Evolutionary conservation across 164 flowering plant genomes (phyloP).

Genomic region (Pachysandra terminalis): DNA sequence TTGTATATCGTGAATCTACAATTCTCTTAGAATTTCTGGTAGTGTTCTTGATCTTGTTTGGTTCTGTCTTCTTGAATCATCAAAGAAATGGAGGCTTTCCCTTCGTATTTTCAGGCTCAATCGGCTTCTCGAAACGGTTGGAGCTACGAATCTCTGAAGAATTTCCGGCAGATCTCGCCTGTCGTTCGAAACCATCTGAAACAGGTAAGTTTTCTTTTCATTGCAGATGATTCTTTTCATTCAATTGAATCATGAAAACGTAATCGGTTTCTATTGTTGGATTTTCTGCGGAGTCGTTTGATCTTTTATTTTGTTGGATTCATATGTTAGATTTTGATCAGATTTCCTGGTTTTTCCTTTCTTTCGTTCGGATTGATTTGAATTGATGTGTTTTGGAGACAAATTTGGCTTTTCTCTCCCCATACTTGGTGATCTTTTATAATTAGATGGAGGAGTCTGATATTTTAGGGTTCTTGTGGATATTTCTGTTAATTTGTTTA

Average conservation of each 20-base stretch:
- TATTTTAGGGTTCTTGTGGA: not conserved
- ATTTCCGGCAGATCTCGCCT: conserved; percentile 25
- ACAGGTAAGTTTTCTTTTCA: conserved; percentile 8
- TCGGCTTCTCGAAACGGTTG: conserved; percentile 10
- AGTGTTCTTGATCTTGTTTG: not conserved
- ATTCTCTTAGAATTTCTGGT: not conserved
- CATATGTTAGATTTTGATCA: too few species aligned
- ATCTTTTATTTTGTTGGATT: too few species aligned
- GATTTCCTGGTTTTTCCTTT: not conserved
- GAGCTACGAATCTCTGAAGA: conserved; percentile 22
- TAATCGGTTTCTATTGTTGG: too few species aligned
- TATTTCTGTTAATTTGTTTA: not conserved
- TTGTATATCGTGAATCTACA: too few species aligned
- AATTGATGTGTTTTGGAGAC: not conserved
- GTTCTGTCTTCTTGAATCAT: not conserved
- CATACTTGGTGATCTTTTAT: too few species aligned
- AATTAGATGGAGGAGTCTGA: not conserved
- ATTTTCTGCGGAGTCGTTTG: too few species aligned
- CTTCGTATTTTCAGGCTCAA: conserved; percentile 18
- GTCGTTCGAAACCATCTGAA: conserved; percentile 23
- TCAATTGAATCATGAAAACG: too few species aligned
- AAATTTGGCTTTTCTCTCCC: not conserved
- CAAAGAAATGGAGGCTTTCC: conserved; percentile 15
- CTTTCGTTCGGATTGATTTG: not conserved
- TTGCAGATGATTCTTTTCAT: too few species aligned